Evolutionary conservation across 2,329 filamentous ascomycete species (phyloP), one percentile per base, ranked within the genome.

Genomic region (Cladosporium phlei): DNA sequence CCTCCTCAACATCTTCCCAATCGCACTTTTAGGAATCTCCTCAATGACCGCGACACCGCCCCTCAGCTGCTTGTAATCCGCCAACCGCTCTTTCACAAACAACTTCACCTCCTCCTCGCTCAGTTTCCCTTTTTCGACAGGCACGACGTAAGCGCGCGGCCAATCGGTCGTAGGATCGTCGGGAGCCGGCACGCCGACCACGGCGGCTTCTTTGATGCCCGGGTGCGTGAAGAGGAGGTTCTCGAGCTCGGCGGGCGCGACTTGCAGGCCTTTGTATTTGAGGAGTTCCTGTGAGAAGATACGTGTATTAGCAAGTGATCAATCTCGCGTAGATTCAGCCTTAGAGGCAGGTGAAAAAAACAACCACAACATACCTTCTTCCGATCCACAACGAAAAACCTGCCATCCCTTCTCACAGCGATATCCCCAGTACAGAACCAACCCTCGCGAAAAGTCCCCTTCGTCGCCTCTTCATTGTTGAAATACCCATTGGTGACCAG

Each of bases 371-470:
- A 28, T 17, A 59, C 56, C 55, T 66, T 66, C 49, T 63, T 65
- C 14, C 89, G 83, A 62, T 95, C 90, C 0, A 90, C 94, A 61
- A 95, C 90, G 69, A 83, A 95, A 58, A 94, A 88, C 59, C 93
- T 86, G n/a, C 85, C 86, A 47, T 85, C 74, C 35, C 76, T 93
- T 86, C 58, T 84, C 76, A 56, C 85, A 1, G 86, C 86, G 22
- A 95, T 81, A 59, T 96, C 90, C 2, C 90, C 90, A 0, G 90
- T 95, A 66, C 84, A 89, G 75, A 95, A 95, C 72, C 82, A 96
- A 1, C 88, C 88, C 53, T 94, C 87, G 0, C 71, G 55, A 3
- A 84, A 85, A 50, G 91, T 80, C 0, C 84, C 82, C 2, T 71
- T 73, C 3, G 87, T 88, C 3, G 82, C 79, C 52, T 85, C 78